A percentile compares a stretch with the other conserved stretches of the same genome.
Evolutionary conservation across 2,329 filamentous ascomycete genomes (phyloP).

Genomic region (Cladosporium sphaerospermum): DNA sequence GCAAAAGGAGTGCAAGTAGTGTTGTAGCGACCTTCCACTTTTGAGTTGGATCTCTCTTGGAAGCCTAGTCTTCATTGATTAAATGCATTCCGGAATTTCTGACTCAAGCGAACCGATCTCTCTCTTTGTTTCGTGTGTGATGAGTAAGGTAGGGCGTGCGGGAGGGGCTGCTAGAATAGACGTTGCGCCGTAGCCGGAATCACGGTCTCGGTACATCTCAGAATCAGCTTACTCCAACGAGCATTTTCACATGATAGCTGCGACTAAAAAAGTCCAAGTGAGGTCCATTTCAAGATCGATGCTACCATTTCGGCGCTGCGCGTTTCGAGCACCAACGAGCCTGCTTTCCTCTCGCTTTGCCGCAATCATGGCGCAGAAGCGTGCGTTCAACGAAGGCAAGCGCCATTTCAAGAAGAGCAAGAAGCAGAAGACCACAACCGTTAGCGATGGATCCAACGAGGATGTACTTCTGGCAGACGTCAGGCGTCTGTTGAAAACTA

Average conservation of each 20-base stretch:
- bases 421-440: slow-evolving; percentile 41
- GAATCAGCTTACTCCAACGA: not conserved
- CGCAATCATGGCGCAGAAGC: slow-evolving; percentile 29
- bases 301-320: slow-evolving; percentile 6
- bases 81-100: too few species aligned
- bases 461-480: slow-evolving; percentile 44
- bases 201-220: not conserved
- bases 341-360: not conserved
- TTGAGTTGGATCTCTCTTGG: too few species aligned
- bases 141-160: too few species aligned
- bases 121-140: too few species aligned
- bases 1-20: too few species aligned
- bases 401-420: slow-evolving; percentile 40
- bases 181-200: too few species aligned
- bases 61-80: too few species aligned
- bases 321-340: slow-evolving; percentile 1
- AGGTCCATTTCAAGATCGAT: not conserved
- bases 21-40: too few species aligned
- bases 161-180: too few species aligned
- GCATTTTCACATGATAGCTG: not conserved
- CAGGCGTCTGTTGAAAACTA: slow-evolving; percentile 35
- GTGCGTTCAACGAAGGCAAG: slow-evolving; percentile 33
- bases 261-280: not conserved
- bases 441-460: slow-evolving; percentile 42
- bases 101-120: too few species aligned